Base-by-base conservation (phyloP, 495 filamentous ascomycete genomes). In the Xylaria intraflava region DNA sequence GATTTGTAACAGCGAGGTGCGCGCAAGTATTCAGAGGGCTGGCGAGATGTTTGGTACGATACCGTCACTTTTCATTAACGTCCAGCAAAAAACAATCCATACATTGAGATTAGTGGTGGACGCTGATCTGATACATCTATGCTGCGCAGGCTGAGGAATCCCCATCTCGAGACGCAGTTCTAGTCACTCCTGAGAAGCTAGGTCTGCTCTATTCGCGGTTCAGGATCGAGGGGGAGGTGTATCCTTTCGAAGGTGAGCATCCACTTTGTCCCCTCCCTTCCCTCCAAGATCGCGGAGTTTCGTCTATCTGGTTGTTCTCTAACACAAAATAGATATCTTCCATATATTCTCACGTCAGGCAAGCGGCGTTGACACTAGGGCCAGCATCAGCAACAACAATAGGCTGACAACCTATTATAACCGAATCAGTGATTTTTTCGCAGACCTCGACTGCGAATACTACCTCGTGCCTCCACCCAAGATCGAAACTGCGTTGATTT, bases 131-230 rank as follows among this genome's bases (percentile, higher is more conserved):
- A 50, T 48, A 16, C 69, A 73, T 47, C 7, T 12, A 33, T 29
- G 42, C 9, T 26, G 14, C 38, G 14, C 42, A 74, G 49, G 46
- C 10, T 20, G 29, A 20, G 24, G 36, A 55, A 33, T 26, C 33
- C 36, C 31, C 44, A n/a, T 45, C 52, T 11, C 31, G 52, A 27
- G 38, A 36, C 45, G 42, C 79, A 36, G 74, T 93, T 36, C 88
- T 95, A n/a, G 80, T 96, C 27, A 83, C 85, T 0, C 87, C 89
- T 2, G 72, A 80, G 6, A 95, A 96, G 69, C 80, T 96, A 75
- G 77, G 82, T 12, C 76, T 80, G 46, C 91, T 92, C 55, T 96
- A 95, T 63, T 71, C 78, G 19, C 82, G 77, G 47, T 82, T 86
- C 51, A 66, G 73, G 44, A 62, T 92, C 3, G 58, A 79, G 0